These are phyloP conservation scores for Beta corolliflora DNA, from an alignment of 179 eudicot species.

Conservation along the genomic window DNA sequence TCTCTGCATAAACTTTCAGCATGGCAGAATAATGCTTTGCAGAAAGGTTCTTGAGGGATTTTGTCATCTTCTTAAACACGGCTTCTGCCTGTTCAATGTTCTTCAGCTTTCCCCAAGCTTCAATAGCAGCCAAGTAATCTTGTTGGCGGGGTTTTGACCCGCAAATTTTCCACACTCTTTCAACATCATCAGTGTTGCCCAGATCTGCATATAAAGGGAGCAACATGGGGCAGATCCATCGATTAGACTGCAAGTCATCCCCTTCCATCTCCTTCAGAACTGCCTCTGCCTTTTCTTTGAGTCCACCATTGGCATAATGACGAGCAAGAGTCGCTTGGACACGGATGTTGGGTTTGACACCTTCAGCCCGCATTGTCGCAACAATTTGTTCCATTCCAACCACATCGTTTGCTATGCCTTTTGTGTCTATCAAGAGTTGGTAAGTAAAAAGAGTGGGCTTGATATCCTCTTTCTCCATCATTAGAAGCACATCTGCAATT, in stretches of 20 bases:
- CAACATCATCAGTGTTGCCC: slow-evolving; percentile 69
- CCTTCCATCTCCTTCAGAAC: slow-evolving; percentile 77
- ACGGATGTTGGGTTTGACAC: slow-evolving; percentile 45
- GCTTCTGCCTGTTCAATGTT: slow-evolving; percentile 73
- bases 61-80: slow-evolving; percentile 47
- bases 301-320: slow-evolving; percentile 60
- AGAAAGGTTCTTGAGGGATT: slow-evolving; percentile 37
- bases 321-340: slow-evolving; percentile 49
- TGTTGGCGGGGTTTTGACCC: slow-evolving; percentile 39
- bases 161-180: slow-evolving; percentile 64
- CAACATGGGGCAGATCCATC: slow-evolving; percentile 35
- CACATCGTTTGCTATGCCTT: slow-evolving; percentile 68
- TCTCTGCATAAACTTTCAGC: slow-evolving; percentile 66
- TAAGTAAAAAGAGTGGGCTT: slow-evolving; percentile 70
- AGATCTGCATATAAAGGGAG: slow-evolving; percentile 72
- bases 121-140: slow-evolving; percentile 64
- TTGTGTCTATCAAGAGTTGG: slow-evolving; percentile 67
- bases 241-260: slow-evolving; percentile 33
- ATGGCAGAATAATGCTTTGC: slow-evolving; percentile 51
- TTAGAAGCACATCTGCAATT: slow-evolving; percentile 67
- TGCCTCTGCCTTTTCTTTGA: slow-evolving; percentile 68
- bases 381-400: slow-evolving; percentile 79
- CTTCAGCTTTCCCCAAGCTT: slow-evolving; percentile 77
- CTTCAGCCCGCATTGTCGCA: slow-evolving; percentile 85
- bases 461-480: slow-evolving; percentile 84